Evolutionary conservation across 352 stramenopile genomes (phyloP).

Genomic region (Pythium dissotocum): DNA sequence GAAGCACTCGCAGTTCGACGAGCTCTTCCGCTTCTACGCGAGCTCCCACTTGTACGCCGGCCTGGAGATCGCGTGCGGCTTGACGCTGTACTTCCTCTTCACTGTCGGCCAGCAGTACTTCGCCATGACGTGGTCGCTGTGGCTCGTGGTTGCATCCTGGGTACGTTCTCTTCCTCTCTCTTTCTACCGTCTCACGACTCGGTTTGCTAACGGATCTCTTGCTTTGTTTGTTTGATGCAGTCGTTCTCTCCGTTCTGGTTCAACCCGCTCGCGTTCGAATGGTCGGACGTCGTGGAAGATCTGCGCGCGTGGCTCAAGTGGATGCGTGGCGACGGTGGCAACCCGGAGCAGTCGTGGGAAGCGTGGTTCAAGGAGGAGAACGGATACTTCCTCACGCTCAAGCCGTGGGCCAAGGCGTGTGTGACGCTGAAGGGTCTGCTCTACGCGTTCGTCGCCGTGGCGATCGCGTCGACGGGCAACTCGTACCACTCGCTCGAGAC

Average conservation of each 20-base stretch:
- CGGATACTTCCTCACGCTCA: slow-evolving; percentile 82
- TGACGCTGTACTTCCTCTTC: slow-evolving; percentile 95
- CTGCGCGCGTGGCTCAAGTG: slow-evolving; percentile 73
- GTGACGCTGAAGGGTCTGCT: slow-evolving; percentile 84
- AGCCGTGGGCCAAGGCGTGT: slow-evolving; percentile 79
- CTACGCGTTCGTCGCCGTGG: slow-evolving; percentile 76
- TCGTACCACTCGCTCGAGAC: slow-evolving; percentile 37
- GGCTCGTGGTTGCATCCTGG: slow-evolving; percentile 93
- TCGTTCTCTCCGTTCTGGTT: slow-evolving; percentile 95
- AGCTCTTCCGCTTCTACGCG: slow-evolving; percentile 98
- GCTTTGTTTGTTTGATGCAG: slow-evolving; percentile 14
- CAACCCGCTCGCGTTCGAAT: slow-evolving; percentile 95
- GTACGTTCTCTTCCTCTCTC: slow-evolving; percentile 26
- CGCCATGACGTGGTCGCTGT: slow-evolving; percentile 97
- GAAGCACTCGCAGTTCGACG: slow-evolving; percentile 97
- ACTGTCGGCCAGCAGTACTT: slow-evolving; percentile 96
- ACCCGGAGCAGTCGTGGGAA: slow-evolving; percentile 88
- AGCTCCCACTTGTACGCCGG: slow-evolving; percentile 97
- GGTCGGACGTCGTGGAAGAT: slow-evolving; percentile 86
- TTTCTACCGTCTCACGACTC: background rate
- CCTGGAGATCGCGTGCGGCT: slow-evolving; percentile 88
- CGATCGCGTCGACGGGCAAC: slow-evolving; percentile 63
- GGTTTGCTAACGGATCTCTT: slow-evolving; percentile 7
- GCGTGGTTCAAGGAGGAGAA: slow-evolving; percentile 93
- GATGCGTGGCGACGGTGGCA: slow-evolving; percentile 86